Evolutionary conservation across 352 stramenopile species (phyloP).

Genomic region (Phytophthora ohioensis): DNA sequence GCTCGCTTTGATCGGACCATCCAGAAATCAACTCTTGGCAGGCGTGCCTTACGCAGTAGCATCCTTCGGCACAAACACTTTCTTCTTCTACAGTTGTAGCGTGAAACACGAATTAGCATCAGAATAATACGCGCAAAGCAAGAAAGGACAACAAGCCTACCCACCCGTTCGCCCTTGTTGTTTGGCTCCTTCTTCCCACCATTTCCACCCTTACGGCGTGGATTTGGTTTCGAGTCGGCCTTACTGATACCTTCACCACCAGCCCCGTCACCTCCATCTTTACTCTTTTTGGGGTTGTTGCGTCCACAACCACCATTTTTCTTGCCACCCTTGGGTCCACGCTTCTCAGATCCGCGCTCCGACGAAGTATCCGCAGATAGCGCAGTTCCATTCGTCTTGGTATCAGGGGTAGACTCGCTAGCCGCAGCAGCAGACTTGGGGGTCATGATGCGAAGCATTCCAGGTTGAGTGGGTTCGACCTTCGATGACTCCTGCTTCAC

Average conservation of each 20-base stretch:
- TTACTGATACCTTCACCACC: constrained; percentile 26
- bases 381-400: constrained; percentile 22
- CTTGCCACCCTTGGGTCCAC: constrained; percentile 30
- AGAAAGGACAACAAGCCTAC: not conserved
- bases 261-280: constrained; percentile 34
- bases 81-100: constrained; percentile 56
- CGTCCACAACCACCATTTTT: constrained; percentile 44
- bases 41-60: constrained; percentile 43
- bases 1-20: constrained; percentile 14
- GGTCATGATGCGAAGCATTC: constrained; percentile 66
- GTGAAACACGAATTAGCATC: constrained; percentile 8
- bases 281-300: constrained; percentile 48
- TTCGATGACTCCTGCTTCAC: constrained; percentile 35
- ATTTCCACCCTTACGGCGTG: constrained; percentile 40
- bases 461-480: constrained; percentile 50
- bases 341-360: constrained; percentile 36
- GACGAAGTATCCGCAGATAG: constrained; percentile 11
- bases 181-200: constrained; percentile 45
- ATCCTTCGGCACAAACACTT: constrained; percentile 72
- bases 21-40: constrained; percentile 48
- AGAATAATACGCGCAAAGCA: not conserved
- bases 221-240: constrained; percentile 39
- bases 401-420: constrained; percentile 12
- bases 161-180: constrained; percentile 43
- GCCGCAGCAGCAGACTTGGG: constrained; percentile 33